phyloP scores from a whole-genome alignment of 805 yeast genomes.

The Myxozyma melibiosi region DNA sequence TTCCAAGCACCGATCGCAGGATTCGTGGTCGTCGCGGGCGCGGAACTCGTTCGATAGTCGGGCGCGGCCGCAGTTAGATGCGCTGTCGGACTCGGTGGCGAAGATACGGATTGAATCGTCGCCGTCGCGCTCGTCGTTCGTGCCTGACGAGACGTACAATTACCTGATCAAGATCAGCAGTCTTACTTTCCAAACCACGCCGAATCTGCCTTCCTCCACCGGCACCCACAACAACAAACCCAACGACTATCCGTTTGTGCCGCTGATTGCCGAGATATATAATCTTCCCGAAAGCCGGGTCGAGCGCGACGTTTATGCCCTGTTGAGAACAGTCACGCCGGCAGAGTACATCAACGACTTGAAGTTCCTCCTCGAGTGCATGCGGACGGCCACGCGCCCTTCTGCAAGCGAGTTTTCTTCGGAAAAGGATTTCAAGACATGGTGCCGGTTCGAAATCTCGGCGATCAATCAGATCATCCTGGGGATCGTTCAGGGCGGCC shows the following conservation, averaged over 20 bases:
- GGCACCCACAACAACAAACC: not conserved
- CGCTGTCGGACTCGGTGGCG: not conserved
- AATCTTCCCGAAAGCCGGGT: not conserved
- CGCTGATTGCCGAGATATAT: constrained; percentile 4
- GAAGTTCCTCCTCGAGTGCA: constrained; percentile 6
- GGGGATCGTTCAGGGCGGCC: constrained; percentile 5
- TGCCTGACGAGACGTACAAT: constrained; percentile 3
- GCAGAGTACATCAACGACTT: constrained; percentile 11
- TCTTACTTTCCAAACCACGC: constrained; percentile 10
- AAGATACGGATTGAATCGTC: not conserved
- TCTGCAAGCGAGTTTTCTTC: constrained; percentile 4
- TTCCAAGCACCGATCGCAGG: constrained; percentile 11
- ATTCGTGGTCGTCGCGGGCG: constrained; percentile 7
- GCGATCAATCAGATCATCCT: constrained; percentile 13
- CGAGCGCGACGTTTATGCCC: constrained; percentile 9
- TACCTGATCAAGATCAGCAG: constrained; percentile 11
- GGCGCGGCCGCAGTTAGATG: not conserved
- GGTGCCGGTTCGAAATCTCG: constrained; percentile 7
- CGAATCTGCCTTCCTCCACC: constrained; percentile 1
- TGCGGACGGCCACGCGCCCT: not conserved
- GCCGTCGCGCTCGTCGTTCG: not conserved
- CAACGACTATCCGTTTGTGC: constrained; percentile 7
- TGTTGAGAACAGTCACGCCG: not conserved
- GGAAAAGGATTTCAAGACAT: constrained; percentile 2
- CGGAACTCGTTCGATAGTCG: constrained; percentile 5